Conservation (phyloP, 1,139 yeast species). For the Candida neerlandica region DNA sequence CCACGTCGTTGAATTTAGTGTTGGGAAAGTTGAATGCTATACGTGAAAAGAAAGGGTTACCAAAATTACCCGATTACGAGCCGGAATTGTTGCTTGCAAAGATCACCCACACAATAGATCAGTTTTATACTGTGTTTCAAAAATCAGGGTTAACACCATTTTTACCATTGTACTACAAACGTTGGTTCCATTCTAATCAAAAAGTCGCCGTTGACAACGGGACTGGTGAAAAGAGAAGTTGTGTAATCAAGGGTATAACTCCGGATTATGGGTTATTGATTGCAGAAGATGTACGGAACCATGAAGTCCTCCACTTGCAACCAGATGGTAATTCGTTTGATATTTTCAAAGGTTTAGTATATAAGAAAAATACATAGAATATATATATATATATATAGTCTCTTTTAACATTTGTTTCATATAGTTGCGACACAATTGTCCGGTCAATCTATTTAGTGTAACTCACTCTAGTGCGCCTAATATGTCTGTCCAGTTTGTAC, state of each 20-base stretch:
- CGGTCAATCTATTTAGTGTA: too few relatives aligned
- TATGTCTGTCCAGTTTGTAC: too few relatives aligned
- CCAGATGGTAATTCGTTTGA: slow-evolving; percentile 99
- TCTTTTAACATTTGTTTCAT: too few relatives aligned
- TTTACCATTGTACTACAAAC: slow-evolving; percentile 70
- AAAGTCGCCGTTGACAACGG: slow-evolving; percentile 55
- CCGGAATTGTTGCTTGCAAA: slow-evolving; percentile 72
- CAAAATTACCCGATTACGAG: slow-evolving; percentile 50
- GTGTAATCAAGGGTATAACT: slow-evolving; percentile 78
- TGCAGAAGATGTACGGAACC: slow-evolving; percentile 69
- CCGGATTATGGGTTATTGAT: slow-evolving; percentile 79
- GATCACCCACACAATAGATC: slow-evolving; percentile 65
- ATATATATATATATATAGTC: too few relatives aligned
- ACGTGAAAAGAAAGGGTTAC: slow-evolving; percentile 42
- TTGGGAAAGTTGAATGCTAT: slow-evolving; percentile 59
- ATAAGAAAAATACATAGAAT: slow-evolving; percentile 45
- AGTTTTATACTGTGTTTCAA: slow-evolving; percentile 59
- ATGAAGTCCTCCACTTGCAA: slow-evolving; percentile 68
- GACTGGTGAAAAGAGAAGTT: slow-evolving; percentile 45
- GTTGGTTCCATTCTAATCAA: slow-evolving; percentile 86
- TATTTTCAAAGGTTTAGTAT: slow-evolving; percentile 89
- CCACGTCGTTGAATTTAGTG: slow-evolving; percentile 80
- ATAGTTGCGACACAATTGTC: too few relatives aligned
- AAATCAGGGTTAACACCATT: slow-evolving; percentile 69
- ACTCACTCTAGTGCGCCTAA: too few relatives aligned